phyloP scores from a whole-genome alignment of 345 rosid genomes.

The Boechera divaricarpa region DNA sequence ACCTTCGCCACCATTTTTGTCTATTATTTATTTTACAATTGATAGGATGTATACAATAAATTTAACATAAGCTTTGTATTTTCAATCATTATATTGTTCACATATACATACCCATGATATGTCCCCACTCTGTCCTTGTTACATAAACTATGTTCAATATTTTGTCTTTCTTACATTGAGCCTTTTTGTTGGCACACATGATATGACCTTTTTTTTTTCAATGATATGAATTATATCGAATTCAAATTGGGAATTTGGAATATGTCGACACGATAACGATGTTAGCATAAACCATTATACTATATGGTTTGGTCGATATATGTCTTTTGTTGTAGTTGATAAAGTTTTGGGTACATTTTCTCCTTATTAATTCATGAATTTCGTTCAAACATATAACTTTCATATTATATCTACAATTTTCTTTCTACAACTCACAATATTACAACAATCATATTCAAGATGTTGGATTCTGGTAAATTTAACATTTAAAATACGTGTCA shows the following conservation, averaged over 20 bases:
- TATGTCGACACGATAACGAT: not conserved
- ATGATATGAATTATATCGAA: not conserved
- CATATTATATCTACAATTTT: too few species aligned
- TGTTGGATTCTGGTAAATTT: conserved; percentile 4
- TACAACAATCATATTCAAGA: too few species aligned
- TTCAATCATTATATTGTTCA: conserved; percentile 36
- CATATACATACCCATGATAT: conserved; percentile 32
- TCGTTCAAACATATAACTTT: not conserved
- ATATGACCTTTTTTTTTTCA: not conserved
- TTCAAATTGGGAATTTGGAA: not conserved
- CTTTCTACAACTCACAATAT: too few species aligned
- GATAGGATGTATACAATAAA: not conserved
- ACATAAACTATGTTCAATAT: conserved; percentile 16
- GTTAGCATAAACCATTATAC: not conserved
- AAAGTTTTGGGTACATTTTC: not conserved
- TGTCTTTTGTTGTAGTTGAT: not conserved
- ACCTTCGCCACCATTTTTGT: conserved; percentile 36
- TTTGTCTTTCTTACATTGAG: conserved; percentile 1
- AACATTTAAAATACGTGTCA: conserved; percentile 19
- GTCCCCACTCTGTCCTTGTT: conserved; percentile 16
- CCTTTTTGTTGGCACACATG: conserved; percentile 29
- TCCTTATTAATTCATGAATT: not conserved
- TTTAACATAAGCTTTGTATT: conserved; percentile 13
- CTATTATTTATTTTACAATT: not conserved
- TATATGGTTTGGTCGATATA: not conserved